phyloP scores from a whole-genome alignment of 495 filamentous ascomycete species.

The Neurospora sp. region DNA sequence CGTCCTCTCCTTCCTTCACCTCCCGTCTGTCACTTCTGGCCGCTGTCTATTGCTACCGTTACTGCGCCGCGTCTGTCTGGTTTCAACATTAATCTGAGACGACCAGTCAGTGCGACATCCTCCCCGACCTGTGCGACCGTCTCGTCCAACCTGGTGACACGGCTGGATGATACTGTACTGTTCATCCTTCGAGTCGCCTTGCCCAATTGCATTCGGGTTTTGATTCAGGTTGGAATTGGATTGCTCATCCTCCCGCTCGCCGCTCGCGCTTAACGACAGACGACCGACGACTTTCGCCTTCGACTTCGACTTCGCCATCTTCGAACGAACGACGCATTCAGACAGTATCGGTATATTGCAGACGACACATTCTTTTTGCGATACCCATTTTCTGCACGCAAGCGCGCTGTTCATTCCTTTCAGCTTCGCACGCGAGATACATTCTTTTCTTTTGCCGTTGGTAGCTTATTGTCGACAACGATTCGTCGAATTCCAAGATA shows the following conservation, averaged over 20 bases:
- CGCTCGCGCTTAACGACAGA: neutral
- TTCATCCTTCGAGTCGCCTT: neutral
- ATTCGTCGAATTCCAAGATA: neutral
- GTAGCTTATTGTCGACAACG: neutral
- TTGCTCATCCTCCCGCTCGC: neutral
- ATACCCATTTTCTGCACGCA: neutral
- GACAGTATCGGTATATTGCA: neutral
- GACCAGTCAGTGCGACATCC: neutral
- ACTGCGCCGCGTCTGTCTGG: neutral
- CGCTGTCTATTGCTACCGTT: neutral
- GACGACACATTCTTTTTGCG: neutral
- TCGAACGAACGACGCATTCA: neutral
- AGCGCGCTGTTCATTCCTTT: neutral
- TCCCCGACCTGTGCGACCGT: neutral
- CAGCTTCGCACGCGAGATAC: neutral
- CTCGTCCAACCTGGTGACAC: neutral
- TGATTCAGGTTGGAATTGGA: neutral
- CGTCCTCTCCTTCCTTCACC: neutral
- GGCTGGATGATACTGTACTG: neutral
- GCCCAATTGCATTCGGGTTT: neutral
- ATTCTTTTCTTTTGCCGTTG: neutral
- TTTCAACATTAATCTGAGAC: neutral
- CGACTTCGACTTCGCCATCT: neutral
- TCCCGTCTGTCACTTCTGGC: neutral
- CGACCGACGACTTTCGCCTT: neutral